Conservation (phyloP, 208 protist species). For the Leishmania gerbilli region DNA sequence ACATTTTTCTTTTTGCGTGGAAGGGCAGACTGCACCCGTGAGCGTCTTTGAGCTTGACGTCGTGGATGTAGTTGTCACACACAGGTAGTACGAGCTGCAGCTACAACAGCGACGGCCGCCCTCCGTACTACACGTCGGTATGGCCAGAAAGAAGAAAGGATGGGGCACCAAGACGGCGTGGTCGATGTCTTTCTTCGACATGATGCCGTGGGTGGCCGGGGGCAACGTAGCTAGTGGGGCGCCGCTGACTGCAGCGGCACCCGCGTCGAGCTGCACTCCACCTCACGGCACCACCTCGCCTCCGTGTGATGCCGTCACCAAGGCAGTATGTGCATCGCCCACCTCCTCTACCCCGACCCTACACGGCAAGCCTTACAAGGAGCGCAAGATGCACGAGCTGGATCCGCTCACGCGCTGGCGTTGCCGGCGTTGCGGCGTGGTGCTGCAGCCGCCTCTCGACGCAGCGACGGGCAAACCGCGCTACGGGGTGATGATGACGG, state of each 20-base stretch:
- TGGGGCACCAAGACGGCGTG: slow-evolving; percentile 60
- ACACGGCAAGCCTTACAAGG: slow-evolving; percentile 17
- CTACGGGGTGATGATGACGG: slow-evolving; percentile 37
- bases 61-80: neutral
- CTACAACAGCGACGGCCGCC: neutral
- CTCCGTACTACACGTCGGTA: neutral
- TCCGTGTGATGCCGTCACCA: neutral
- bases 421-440: slow-evolving; percentile 39
- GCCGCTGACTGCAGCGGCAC: neutral
- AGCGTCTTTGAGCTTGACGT: neutral
- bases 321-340: neutral
- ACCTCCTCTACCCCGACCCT: neutral
- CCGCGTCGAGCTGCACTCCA: neutral
- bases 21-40: neutral
- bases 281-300: neutral
- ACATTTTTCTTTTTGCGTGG: neutral
- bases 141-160: slow-evolving; percentile 2
- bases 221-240: no score
- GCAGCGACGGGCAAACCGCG: slow-evolving; percentile 39
- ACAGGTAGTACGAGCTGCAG: neutral
- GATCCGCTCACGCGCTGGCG: slow-evolving; percentile 38
- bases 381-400: slow-evolving; percentile 21
- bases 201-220: slow-evolving; percentile 11
- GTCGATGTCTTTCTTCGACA: slow-evolving; percentile 57
- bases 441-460: slow-evolving; percentile 39